A percentile compares a stretch with the other conserved stretches of the same genome.
Conservation (phyloP, 1,284 basidiomycete species). For the Melampsora americana region DNA sequence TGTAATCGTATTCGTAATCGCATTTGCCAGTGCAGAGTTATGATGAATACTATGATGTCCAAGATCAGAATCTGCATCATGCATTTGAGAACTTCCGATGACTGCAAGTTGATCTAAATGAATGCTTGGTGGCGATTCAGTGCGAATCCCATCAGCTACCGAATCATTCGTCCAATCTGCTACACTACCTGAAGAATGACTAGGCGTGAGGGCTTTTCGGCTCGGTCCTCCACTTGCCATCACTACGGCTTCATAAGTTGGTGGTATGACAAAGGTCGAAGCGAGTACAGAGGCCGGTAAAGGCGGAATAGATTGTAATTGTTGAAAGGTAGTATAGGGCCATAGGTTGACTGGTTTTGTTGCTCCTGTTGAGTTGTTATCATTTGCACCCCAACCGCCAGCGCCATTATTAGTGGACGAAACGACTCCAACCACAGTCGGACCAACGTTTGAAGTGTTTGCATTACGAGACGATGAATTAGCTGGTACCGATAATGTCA, state of each 20-base stretch:
- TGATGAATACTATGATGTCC: too few species aligned
- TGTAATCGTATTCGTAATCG: too few species aligned
- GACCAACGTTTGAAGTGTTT: conserved; percentile 5
- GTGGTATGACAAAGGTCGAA: conserved; percentile 80
- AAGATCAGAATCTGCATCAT: too few species aligned
- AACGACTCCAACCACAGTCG: neutral
- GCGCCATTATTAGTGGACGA: neutral
- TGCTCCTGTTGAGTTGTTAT: conserved; percentile 1
- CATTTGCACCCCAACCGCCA: neutral
- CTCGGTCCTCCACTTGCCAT: conserved; percentile 33
- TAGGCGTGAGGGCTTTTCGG: neutral
- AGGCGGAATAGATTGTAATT: conserved; percentile 72
- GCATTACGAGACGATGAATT: conserved; percentile 9
- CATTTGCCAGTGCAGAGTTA: too few species aligned
- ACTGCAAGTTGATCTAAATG: too few species aligned
- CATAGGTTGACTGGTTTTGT: conserved; percentile 50
- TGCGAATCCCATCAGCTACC: too few species aligned
- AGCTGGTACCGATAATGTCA: conserved; percentile 31
- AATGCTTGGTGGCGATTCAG: too few species aligned
- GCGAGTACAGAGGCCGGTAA: conserved; percentile 79
- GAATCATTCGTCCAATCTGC: too few species aligned
- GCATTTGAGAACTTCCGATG: too few species aligned
- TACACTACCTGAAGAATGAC: neutral
- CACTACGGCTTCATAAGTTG: conserved; percentile 72
- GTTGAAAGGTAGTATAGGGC: conserved; percentile 82